These are phyloP conservation scores for Zygosaccharomyces rouxii DNA, from an alignment of 805 yeast species.

Conservation along the genomic window DNA sequence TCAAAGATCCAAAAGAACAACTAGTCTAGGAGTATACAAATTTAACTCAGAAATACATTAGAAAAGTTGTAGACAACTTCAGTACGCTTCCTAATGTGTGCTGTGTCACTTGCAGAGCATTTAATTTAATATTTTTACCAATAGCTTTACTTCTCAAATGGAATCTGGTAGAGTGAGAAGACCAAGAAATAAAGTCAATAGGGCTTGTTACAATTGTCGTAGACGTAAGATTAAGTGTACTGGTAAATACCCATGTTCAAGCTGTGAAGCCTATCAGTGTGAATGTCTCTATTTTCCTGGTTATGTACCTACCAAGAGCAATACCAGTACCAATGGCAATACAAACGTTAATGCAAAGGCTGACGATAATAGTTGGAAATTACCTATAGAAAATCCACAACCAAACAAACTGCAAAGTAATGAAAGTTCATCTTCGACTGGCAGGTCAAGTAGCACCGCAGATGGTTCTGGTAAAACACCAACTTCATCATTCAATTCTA, in stretches of 20 bases:
- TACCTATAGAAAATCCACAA: neutral
- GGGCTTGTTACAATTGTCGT: slow-evolving; percentile 34
- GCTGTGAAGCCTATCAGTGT: slow-evolving; percentile 32
- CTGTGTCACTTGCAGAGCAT: neutral
- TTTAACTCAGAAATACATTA: too few relatives aligned
- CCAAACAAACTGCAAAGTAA: neutral
- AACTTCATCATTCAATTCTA: neutral
- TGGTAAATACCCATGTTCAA: slow-evolving; percentile 32
- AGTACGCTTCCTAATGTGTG: neutral
- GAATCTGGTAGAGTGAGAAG: slow-evolving; percentile 10
- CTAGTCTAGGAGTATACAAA: too few relatives aligned
- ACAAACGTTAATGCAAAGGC: neutral
- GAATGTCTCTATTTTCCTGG: slow-evolving; percentile 22
- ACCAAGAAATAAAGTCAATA: slow-evolving; percentile 21
- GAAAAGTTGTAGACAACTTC: neutral
- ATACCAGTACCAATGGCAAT: neutral
- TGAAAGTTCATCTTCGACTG: neutral
- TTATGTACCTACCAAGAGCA: neutral
- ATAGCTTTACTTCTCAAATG: neutral
- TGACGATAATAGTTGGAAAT: neutral
- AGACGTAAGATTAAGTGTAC: slow-evolving; percentile 35
- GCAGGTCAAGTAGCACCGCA: neutral
- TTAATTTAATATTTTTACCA: neutral
- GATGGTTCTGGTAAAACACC: neutral
- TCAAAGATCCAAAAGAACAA: neutral